Conservation (phyloP, 2,329 filamentous ascomycete genomes). For the Didymella glomerata region DNA sequence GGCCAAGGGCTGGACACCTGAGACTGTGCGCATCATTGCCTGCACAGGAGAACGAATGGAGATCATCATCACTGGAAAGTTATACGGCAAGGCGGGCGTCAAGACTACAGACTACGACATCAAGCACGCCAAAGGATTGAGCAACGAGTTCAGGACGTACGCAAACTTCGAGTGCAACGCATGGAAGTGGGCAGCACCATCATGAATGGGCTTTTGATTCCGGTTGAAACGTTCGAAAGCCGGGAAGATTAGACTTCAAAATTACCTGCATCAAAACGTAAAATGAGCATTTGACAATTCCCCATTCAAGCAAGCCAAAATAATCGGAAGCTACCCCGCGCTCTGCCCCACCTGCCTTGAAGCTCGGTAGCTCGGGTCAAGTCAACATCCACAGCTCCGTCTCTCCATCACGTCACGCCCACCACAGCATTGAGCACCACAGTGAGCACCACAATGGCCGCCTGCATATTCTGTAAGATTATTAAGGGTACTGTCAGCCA, state of each 20-base stretch:
- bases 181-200: slow-evolving; percentile 49
- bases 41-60: slow-evolving; percentile 84
- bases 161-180: slow-evolving; percentile 74
- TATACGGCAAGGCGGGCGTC: slow-evolving; percentile 72
- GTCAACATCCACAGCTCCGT: slow-evolving; percentile 11
- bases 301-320: background rate
- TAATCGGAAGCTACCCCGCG: slow-evolving; percentile 30
- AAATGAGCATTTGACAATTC: background rate
- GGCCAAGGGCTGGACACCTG: slow-evolving; percentile 59
- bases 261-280: background rate
- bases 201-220: slow-evolving; percentile 5
- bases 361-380: slow-evolving; percentile 29
- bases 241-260: too few relatives aligned
- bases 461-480: slow-evolving; percentile 98
- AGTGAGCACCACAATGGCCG: slow-evolving; percentile 61
- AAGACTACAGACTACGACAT: slow-evolving; percentile 73
- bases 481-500: slow-evolving; percentile 75
- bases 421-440: slow-evolving; percentile 38
- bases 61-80: slow-evolving; percentile 63
- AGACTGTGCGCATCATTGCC: slow-evolving; percentile 62
- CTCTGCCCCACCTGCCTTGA: slow-evolving; percentile 24
- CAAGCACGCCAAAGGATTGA: slow-evolving; percentile 74
- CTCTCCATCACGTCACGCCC: slow-evolving; percentile 32
- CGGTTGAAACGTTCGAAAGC: too few relatives aligned
- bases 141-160: slow-evolving; percentile 84